Evolutionary conservation across 2,329 filamentous ascomycete species (phyloP).

Genomic region (Trichophyton schoenleinii): DNA sequence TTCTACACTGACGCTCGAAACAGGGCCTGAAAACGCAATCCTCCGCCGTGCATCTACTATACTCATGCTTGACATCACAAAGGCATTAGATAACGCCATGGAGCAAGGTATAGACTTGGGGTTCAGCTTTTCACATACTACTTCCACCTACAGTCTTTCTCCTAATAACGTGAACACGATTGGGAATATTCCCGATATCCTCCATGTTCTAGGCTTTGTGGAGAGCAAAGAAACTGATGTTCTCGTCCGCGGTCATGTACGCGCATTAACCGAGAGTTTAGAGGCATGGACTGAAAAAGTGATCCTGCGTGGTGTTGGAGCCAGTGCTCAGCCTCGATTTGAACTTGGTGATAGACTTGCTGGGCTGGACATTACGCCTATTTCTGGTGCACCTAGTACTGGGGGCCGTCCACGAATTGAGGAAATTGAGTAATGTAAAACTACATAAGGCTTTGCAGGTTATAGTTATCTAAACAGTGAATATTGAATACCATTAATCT

Average conservation of each 20-base stretch:
- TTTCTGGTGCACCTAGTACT: slow-evolving; percentile 10
- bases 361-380: slow-evolving; percentile 27
- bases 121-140: slow-evolving; percentile 27
- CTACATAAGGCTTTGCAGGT: neutral
- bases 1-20: slow-evolving; percentile 28
- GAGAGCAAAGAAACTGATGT: slow-evolving; percentile 28
- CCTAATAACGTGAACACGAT: slow-evolving; percentile 16
- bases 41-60: slow-evolving; percentile 31
- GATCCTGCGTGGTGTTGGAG: slow-evolving; percentile 25
- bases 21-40: slow-evolving; percentile 27
- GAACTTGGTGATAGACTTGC: slow-evolving; percentile 28
- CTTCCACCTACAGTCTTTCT: neutral
- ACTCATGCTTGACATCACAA: slow-evolving; percentile 30
- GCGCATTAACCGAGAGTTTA: slow-evolving; percentile 29
- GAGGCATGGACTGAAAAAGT: slow-evolving; percentile 34
- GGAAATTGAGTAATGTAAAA: slow-evolving; percentile 28
- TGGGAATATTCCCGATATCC: slow-evolving; percentile 29
- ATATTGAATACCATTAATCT: neutral
- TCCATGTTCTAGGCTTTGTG: slow-evolving; percentile 26
- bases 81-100: slow-evolving; percentile 26
- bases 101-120: slow-evolving; percentile 24
- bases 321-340: slow-evolving; percentile 16
- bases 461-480: neutral
- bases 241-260: slow-evolving; percentile 30
- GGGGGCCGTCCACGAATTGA: slow-evolving; percentile 26